Base-by-base conservation (phyloP, 495 filamentous ascomycete genomes). In the Hypoxylon intermedium region DNA sequence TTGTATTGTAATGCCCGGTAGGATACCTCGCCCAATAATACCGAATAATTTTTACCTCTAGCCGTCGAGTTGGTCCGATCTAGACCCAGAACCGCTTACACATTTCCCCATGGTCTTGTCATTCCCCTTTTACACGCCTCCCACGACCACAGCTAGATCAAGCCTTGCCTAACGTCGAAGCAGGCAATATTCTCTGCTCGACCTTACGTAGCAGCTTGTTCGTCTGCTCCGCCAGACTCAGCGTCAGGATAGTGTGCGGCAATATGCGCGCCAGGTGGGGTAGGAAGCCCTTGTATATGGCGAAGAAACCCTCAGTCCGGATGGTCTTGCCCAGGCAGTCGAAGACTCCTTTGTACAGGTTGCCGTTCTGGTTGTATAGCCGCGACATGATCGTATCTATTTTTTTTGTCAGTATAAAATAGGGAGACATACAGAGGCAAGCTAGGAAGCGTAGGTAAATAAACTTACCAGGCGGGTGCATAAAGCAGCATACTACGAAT, bases 341-440 rank as follows among this genome's bases (percentile, higher is more conserved):
- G 56, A 94, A 91, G 0, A 92, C 90, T 50, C 92, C 88, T 60
- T 82, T 87, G 77, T 99, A 99, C 3, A 98, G 85, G 70, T 97
- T 96, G 23, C 94, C 94, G 49, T 92, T 93, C 75, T 99, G 94
- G 79, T 99, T 99, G 77, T 99, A 99, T 83, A 99, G 89, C 28
- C 94, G 88, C 45, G 89, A 92, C 94, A 99, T 99, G 75, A 99
- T 91, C 6, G 95, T 98, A 72, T 99, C 94, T 92, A 55, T 5
- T 2, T 36, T 47, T 37, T 24, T 44, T 16, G 38, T 68, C 18
- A 68, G 58, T 33, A 31, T 26, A 5, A 9, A 20, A 3, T 9
- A n/a, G 36, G 19, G n/a, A 9, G 2, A 12, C 5, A 9, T 5
- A n/a, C 15, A 28, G 6, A 44, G 65, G 28, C 19, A 26, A 2